Evolutionary conservation across 192 early-diverging fungal species (phyloP).

Genomic region (Linnemannia hyalina): DNA sequence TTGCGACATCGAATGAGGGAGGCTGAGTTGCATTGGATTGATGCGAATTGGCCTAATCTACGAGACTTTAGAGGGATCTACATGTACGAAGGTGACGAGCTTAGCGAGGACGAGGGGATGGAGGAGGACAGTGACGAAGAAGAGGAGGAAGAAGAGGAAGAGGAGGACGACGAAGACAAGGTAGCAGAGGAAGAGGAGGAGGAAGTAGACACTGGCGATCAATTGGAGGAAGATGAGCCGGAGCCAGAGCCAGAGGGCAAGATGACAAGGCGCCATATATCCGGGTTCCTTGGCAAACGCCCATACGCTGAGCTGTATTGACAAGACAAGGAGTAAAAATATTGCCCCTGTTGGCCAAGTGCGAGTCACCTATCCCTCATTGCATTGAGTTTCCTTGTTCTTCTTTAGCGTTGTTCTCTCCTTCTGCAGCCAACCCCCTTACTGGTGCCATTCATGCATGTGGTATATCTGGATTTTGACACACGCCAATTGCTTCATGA

Average conservation of each 20-base stretch:
- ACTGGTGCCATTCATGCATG: background rate
- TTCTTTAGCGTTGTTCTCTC: background rate
- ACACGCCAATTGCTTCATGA: background rate
- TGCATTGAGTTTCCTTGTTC: background rate
- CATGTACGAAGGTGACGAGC: background rate
- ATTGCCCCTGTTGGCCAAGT: background rate
- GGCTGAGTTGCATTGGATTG: background rate
- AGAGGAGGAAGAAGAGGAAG: background rate
- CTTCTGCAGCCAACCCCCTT: background rate
- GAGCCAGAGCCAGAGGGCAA: background rate
- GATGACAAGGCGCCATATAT: background rate
- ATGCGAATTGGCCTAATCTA: background rate
- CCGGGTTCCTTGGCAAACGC: background rate
- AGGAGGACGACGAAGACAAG: background rate
- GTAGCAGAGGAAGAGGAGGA: background rate
- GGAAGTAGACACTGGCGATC: background rate
- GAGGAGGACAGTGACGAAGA: background rate
- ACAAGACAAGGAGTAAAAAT: background rate
- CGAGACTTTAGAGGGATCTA: background rate
- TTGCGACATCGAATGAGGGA: conserved; percentile 4
- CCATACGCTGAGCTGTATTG: background rate
- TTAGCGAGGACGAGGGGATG: background rate
- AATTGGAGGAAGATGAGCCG: background rate
- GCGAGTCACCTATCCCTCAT: background rate
- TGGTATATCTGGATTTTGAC: background rate